phyloP scores from a whole-genome alignment of 23 red algal genomes.

The Gracilaria caudata region DNA sequence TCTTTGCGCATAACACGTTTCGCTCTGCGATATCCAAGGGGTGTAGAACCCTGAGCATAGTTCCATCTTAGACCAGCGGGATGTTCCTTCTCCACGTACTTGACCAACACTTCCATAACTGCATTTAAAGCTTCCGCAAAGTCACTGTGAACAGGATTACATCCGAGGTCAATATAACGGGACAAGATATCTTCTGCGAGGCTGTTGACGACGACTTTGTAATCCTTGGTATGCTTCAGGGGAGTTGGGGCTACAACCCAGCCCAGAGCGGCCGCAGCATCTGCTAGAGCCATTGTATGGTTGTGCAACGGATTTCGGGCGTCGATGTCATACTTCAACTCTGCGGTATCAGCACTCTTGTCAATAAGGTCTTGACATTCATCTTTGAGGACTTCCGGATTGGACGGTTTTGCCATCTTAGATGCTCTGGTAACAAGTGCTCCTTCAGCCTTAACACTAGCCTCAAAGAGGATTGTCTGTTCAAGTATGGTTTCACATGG shows the following conservation, averaged over 20 bases:
- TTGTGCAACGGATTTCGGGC: conserved; percentile 42
- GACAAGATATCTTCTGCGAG: conserved; percentile 73
- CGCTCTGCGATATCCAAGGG: conserved; percentile 63
- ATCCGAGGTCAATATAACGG: conserved; percentile 83
- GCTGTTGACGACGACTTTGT: conserved; percentile 70
- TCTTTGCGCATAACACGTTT: conserved; percentile 53
- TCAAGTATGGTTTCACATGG: conserved; percentile 34
- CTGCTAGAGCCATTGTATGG: conserved; percentile 67
- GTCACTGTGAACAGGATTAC: conserved; percentile 77
- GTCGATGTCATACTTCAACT: conserved; percentile 72
- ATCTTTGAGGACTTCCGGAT: conserved; percentile 42
- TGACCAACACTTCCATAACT: conserved; percentile 60
- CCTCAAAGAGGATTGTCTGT: conserved; percentile 56
- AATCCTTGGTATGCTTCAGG: conserved; percentile 79
- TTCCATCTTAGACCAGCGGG: conserved; percentile 84
- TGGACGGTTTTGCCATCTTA: conserved; percentile 69
- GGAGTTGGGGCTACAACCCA: conserved; percentile 82
- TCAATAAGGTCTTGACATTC: conserved; percentile 64
- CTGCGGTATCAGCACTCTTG: conserved; percentile 58
- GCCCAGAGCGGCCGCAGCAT: conserved; percentile 68
- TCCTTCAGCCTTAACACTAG: conserved; percentile 55
- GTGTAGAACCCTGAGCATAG: conserved; percentile 60
- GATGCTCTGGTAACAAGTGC: conserved; percentile 56
- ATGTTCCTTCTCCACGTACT: conserved; percentile 79
- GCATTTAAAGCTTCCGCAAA: conserved; percentile 78